Conservation (phyloP, 345 rosid genomes). For the Salix arbutifolia region DNA sequence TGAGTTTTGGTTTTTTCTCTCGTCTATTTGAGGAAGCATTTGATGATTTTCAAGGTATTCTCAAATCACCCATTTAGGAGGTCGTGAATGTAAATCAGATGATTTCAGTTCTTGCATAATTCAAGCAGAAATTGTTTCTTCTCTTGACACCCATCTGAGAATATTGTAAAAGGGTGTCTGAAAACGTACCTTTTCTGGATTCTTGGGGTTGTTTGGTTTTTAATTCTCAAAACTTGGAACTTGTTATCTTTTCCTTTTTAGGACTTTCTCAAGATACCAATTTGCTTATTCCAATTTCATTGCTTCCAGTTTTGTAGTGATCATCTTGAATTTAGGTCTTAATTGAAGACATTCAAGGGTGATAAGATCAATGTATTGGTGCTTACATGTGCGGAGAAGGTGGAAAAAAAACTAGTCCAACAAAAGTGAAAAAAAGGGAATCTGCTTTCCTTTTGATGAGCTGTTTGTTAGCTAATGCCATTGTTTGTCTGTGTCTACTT, state of each 20-base stretch:
- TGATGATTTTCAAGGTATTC: conserved; percentile 41
- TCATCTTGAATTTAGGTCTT: conserved; percentile 19
- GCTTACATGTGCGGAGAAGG: conserved; percentile 25
- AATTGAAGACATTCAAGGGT: conserved; percentile 22
- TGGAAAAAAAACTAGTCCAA: background rate
- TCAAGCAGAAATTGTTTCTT: conserved; percentile 50
- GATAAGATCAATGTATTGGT: conserved; percentile 23
- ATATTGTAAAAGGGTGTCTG: conserved; percentile 43
- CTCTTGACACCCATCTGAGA: conserved; percentile 41
- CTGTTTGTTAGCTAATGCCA: conserved; percentile 61
- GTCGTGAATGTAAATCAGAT: conserved; percentile 27
- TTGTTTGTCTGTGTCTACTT: conserved; percentile 51
- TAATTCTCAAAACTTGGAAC: conserved; percentile 36
- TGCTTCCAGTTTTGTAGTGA: conserved; percentile 21
- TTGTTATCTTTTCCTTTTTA: conserved; percentile 8
- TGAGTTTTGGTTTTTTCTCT: conserved; percentile 35
- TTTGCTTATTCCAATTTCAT: conserved; percentile 13
- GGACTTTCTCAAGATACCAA: background rate
- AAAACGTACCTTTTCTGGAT: conserved; percentile 14
- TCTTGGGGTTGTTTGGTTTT: conserved; percentile 22
- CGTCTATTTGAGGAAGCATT: conserved; percentile 54
- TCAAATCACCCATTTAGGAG: conserved; percentile 14
- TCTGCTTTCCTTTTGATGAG: conserved; percentile 63
- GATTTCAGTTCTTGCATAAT: conserved; percentile 43
- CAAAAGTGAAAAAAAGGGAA: conserved; percentile 54